phyloP scores from a whole-genome alignment of 257 asterid genomes.

The Ophiorrhiza pumila region DNA sequence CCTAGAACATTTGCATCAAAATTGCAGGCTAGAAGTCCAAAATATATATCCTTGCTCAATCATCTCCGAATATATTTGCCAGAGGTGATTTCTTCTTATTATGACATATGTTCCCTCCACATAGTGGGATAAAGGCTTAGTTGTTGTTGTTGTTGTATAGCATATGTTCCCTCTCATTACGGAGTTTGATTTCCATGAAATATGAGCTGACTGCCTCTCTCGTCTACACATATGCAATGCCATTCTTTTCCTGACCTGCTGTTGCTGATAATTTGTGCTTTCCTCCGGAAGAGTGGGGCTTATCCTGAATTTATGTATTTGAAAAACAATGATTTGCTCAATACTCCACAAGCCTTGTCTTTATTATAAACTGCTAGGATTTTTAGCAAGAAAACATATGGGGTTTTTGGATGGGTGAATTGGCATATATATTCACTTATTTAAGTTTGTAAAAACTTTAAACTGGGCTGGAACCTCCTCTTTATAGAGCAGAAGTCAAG shows the following conservation, averaged over 20 bases:
- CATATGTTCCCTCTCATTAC: neutral
- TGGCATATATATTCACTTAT: neutral
- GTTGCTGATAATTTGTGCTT: neutral
- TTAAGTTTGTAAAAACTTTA: neutral
- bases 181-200: neutral
- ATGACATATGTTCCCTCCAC: neutral
- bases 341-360: neutral
- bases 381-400: neutral
- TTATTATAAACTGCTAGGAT: neutral
- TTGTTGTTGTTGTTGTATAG: too few relatives aligned
- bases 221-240: neutral
- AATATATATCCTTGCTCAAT: slow-evolving; percentile 87
- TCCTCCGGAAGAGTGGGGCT: neutral
- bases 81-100: slow-evolving; percentile 56
- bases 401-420: neutral
- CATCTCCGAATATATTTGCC: slow-evolving; percentile 97
- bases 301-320: neutral
- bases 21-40: slow-evolving; percentile 93
- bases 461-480: neutral
- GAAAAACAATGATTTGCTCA: neutral
- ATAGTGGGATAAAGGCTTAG: too few relatives aligned
- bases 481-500: neutral
- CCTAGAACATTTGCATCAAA: slow-evolving; percentile 83
- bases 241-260: slow-evolving; percentile 1
- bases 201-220: neutral